phyloP scores from a whole-genome alignment of 345 rosid genomes.

The Hypericum perforatum region DNA sequence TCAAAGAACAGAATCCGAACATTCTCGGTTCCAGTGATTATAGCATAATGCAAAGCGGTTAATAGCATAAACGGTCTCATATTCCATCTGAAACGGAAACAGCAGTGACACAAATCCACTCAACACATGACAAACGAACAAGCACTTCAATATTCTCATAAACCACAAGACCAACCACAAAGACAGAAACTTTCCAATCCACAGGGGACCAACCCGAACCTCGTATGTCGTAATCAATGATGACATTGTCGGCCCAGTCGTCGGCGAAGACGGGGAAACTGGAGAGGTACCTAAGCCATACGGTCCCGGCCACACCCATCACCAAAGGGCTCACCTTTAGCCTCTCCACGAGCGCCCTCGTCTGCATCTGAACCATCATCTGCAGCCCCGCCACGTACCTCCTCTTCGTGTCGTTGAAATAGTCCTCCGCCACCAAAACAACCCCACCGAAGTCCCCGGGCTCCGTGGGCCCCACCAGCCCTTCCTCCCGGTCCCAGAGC shows the following conservation, averaged over 20 bases:
- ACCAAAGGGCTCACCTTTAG: conserved; percentile 53
- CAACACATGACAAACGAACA: too few species aligned
- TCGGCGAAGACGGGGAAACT: conserved; percentile 39
- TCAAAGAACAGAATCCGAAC: too few species aligned
- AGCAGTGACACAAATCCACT: too few species aligned
- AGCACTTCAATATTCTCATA: neutral
- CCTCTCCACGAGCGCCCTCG: conserved; percentile 55
- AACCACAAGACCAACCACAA: neutral
- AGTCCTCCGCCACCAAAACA: conserved; percentile 48
- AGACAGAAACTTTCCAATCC: neutral
- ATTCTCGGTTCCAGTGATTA: too few species aligned
- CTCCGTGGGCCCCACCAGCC: conserved; percentile 29
- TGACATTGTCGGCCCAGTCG: conserved; percentile 48
- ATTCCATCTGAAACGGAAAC: too few species aligned
- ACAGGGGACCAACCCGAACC: conserved; percentile 20
- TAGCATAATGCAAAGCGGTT: too few species aligned
- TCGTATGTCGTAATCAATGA: conserved; percentile 44
- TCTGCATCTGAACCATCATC: conserved; percentile 58
- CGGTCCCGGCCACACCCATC: conserved; percentile 42
- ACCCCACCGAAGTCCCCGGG: conserved; percentile 45
- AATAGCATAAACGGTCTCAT: too few species aligned
- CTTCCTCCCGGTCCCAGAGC: conserved; percentile 27
- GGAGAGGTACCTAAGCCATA: conserved; percentile 48
- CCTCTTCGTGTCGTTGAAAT: conserved; percentile 50
- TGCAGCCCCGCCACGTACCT: conserved; percentile 61